Evolutionary conservation across 164 flowering plant species (phyloP), one percentile per base, ranked within the genome.

Genomic region (Aristolochia californica): DNA sequence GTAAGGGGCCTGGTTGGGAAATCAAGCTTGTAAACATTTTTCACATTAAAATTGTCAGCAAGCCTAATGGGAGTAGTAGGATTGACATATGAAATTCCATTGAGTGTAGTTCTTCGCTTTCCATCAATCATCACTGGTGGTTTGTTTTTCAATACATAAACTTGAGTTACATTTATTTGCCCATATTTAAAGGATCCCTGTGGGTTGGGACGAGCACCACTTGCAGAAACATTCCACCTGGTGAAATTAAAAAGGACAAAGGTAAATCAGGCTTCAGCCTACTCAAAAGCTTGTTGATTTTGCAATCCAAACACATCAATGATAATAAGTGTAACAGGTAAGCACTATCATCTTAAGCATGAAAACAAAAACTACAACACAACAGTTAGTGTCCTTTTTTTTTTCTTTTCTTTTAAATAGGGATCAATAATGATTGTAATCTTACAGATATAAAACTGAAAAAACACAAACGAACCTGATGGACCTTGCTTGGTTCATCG

Each of bases 401-500:
- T 34, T 34, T 7, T 12, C 0, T 34, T 34, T 34, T n/a, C n/a
- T n/a, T n/a, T n/a, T n/a, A n/a, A n/a, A 34, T 34, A 34, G 4
- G 7, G 10, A 7, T 34, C 11, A 34, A 12, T 34, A 34, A 7
- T 34, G 40, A 34, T 34, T 34, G 40, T 8, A 34, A 17, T 21
- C 11, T 21, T 1, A 50, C 27, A 50, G 26, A 50, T 10, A 7
- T 26, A n/a, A 10, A 50, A 26, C 15, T 50, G 14, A 23, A 48
- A 47, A 18, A 23, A 5, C 26, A 50, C 13, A 50, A 17, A 40
- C 79, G 20, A 50, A 90, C 99, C 99, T 87, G 79, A 94, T 80
- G 16, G 97, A 89, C 77, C 95, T 77, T 14, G 97, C 99, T 66
- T 94, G 97, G 75, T 94, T 94, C 97, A 94, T 85, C n/a, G 99